Conservation (phyloP, 768 basidiomycete genomes). For the Russula earlei region DNA sequence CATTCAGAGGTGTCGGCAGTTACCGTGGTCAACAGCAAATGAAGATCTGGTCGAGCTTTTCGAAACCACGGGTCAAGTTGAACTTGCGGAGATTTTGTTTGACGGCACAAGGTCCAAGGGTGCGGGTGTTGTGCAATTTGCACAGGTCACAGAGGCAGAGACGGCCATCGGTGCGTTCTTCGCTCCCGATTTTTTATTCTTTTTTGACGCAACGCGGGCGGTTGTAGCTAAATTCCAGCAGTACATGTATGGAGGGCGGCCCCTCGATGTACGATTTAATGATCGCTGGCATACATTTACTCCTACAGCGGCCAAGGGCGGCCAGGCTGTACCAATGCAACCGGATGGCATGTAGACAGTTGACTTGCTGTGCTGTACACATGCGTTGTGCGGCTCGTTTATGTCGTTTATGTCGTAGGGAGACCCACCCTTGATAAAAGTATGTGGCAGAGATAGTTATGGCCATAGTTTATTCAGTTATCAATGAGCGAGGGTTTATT, state of each 20-base stretch:
- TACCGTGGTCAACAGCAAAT: constrained; percentile 98
- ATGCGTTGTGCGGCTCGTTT: neutral
- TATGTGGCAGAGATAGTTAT: neutral
- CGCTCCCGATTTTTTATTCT: neutral
- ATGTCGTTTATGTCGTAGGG: neutral
- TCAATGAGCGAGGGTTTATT: too few relatives aligned
- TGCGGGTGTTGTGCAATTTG: constrained; percentile 92
- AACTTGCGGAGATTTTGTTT: constrained; percentile 43
- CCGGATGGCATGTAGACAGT: constrained; percentile 34
- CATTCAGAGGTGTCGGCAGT: constrained; percentile 33
- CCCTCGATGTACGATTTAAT: constrained; percentile 88
- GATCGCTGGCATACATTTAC: constrained; percentile 94
- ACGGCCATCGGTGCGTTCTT: constrained; percentile 71
- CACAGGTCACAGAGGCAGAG: constrained; percentile 79
- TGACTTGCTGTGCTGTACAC: neutral
- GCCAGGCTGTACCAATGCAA: constrained; percentile 59
- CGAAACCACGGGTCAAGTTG: constrained; percentile 93
- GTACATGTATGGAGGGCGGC: constrained; percentile 88
- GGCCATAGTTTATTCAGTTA: neutral
- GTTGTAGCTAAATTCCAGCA: constrained; percentile 83
- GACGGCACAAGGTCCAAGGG: constrained; percentile 64
- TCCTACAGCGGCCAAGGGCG: constrained; percentile 81
- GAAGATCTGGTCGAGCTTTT: constrained; percentile 97
- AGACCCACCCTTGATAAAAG: neutral
- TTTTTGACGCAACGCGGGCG: constrained; percentile 20